A percentile compares a stretch with the other conserved stretches of the same genome.
These are phyloP conservation scores for Verticillium tricorpus DNA, from an alignment of 2,329 filamentous ascomycete species.

Conservation along the genomic window DNA sequence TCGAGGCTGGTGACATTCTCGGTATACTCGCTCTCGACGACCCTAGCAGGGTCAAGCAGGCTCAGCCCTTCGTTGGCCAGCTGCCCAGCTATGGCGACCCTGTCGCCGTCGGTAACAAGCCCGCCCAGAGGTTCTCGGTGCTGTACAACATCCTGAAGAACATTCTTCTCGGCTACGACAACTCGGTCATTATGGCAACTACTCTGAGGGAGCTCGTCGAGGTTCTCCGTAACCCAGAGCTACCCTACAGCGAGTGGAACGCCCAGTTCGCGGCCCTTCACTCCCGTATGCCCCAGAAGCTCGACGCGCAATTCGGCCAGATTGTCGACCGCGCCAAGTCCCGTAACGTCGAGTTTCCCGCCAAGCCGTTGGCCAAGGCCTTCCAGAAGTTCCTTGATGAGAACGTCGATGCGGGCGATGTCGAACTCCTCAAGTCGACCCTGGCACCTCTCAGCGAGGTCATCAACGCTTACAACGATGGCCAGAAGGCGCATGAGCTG, in stretches of 20 bases:
- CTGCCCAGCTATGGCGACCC: conserved; percentile 83
- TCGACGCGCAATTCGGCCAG: conserved; percentile 76
- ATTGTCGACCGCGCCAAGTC: conserved; percentile 79
- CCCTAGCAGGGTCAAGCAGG: conserved; percentile 93
- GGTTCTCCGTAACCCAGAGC: conserved; percentile 81
- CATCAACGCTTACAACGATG: conserved; percentile 76
- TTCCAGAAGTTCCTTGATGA: conserved; percentile 88
- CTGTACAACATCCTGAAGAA: conserved; percentile 75
- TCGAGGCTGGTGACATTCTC: conserved; percentile 97
- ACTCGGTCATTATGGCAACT: conserved; percentile 89
- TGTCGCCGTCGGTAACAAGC: conserved; percentile 84
- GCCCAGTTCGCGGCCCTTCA: conserved; percentile 96
- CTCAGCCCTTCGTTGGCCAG: conserved; percentile 87
- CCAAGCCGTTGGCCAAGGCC: conserved; percentile 79
- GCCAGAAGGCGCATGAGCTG: conserved; percentile 87
- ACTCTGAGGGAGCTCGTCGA: conserved; percentile 87
- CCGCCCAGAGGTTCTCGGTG: conserved; percentile 78
- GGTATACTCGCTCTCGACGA: conserved; percentile 95
- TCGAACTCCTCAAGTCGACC: conserved; percentile 65
- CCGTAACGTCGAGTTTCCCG: conserved; percentile 83
- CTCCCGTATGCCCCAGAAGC: conserved; percentile 91
- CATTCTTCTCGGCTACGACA: conserved; percentile 91
- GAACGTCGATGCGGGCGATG: conserved; percentile 69
- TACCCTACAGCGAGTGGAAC: conserved; percentile 95
- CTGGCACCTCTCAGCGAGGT: conserved; percentile 74